phyloP scores from a whole-genome alignment of 345 rosid species.

The Isatis tinctoria region DNA sequence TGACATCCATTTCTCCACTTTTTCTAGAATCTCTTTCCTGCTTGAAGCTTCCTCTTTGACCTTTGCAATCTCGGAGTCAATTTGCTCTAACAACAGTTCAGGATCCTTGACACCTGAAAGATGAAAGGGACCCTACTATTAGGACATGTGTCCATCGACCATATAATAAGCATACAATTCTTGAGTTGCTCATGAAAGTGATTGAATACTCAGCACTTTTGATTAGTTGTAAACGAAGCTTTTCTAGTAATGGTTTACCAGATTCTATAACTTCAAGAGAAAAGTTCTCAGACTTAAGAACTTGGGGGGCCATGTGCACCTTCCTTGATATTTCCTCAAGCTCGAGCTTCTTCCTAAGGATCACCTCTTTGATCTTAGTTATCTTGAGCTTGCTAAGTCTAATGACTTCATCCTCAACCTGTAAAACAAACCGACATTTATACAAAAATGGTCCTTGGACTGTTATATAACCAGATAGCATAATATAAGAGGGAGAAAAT shows the following conservation, averaged over 20 bases:
- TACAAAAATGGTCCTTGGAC: neutral
- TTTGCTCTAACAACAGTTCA: conserved; percentile 41
- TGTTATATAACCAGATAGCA: neutral
- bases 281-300: conserved; percentile 30
- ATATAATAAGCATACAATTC: neutral
- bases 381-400: conserved; percentile 57
- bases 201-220: neutral
- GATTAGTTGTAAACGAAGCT: neutral
- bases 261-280: conserved; percentile 49
- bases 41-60: conserved; percentile 60
- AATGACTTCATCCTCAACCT: conserved; percentile 67
- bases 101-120: conserved; percentile 52
- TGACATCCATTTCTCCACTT: conserved; percentile 65
- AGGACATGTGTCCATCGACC: neutral
- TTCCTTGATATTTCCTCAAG: conserved; percentile 66
- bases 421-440: neutral
- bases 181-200: neutral
- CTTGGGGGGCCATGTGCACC: conserved; percentile 53
- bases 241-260: conserved; percentile 33
- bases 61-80: conserved; percentile 60
- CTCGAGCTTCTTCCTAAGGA: conserved; percentile 60
- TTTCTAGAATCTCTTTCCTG: conserved; percentile 71
- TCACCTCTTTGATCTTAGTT: conserved; percentile 62
- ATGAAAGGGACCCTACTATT: neutral
- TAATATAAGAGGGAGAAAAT: neutral